These are phyloP conservation scores for Curvularia lunata DNA, from an alignment of 2,329 filamentous ascomycete genomes.

Conservation along the genomic window DNA sequence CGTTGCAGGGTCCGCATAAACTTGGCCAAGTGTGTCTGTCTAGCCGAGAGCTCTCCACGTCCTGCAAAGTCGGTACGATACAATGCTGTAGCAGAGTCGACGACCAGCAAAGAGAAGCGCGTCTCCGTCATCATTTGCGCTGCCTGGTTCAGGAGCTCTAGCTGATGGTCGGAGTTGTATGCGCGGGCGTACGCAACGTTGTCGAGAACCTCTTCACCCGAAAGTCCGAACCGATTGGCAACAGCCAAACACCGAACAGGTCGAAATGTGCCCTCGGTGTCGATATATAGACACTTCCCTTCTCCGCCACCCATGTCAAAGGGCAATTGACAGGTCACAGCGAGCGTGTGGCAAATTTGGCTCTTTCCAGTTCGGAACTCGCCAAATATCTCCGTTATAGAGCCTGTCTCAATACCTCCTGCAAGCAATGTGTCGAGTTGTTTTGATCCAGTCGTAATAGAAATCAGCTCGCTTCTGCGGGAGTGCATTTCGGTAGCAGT, in stretches of 20 bases:
- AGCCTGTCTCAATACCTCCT: slow-evolving; percentile 94
- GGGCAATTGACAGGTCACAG: slow-evolving; percentile 94
- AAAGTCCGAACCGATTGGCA: slow-evolving; percentile 91
- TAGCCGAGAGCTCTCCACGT: slow-evolving; percentile 93
- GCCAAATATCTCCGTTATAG: slow-evolving; percentile 96
- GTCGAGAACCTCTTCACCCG: slow-evolving; percentile 95
- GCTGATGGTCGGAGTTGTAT: slow-evolving; percentile 98
- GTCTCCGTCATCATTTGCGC: slow-evolving; percentile 99
- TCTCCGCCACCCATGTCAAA: slow-evolving; percentile 99
- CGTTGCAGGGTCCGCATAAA: slow-evolving; percentile 86
- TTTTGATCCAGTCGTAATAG: slow-evolving; percentile 97
- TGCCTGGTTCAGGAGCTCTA: slow-evolving; percentile 92
- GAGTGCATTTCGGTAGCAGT: slow-evolving; percentile 99
- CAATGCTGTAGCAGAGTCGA: slow-evolving; percentile 93
- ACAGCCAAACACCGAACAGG: slow-evolving; percentile 90
- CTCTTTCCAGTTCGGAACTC: slow-evolving; percentile 98
- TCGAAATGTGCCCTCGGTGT: slow-evolving; percentile 94
- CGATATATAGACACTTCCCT: slow-evolving; percentile 97
- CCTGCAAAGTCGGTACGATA: slow-evolving; percentile 97
- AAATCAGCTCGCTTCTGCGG: slow-evolving; percentile 93
- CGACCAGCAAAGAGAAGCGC: slow-evolving; percentile 91
- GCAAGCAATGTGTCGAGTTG: slow-evolving; percentile 94
- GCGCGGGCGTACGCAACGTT: slow-evolving; percentile 98
- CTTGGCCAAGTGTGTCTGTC: slow-evolving; percentile 87
- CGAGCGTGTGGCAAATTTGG: slow-evolving; percentile 98